phyloP scores from a whole-genome alignment of 2,329 filamentous ascomycete genomes.

The Teratosphaeria gauchensis region DNA sequence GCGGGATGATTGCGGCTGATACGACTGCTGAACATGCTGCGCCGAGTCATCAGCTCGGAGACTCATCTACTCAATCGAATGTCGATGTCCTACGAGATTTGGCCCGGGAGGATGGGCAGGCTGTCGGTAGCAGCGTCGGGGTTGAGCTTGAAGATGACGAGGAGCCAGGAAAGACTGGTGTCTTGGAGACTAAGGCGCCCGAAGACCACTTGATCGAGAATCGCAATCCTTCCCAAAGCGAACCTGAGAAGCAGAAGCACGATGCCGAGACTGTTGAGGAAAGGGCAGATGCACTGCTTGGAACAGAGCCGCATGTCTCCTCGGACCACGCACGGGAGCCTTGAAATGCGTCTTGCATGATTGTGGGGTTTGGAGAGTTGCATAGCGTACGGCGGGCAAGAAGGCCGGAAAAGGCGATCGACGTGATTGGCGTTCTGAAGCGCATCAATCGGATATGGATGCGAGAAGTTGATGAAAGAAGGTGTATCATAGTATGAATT shows the following conservation, averaged over 20 bases:
- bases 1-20: background rate
- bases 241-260: background rate
- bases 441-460: background rate
- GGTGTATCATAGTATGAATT: background rate
- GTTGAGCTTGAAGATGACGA: background rate
- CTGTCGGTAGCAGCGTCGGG: background rate
- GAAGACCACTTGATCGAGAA: background rate
- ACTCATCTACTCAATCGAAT: background rate
- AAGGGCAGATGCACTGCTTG: background rate
- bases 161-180: background rate
- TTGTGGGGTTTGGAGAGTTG: background rate
- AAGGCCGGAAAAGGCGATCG: background rate
- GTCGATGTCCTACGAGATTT: background rate
- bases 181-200: background rate
- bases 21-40: background rate
- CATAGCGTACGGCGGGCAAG: background rate
- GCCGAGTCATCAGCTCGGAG: background rate
- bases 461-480: background rate
- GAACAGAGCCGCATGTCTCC: background rate
- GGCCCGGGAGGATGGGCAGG: background rate
- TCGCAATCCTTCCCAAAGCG: background rate
- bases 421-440: background rate
- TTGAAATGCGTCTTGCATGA: background rate
- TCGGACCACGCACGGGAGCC: background rate
- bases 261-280: background rate